phyloP scores from a whole-genome alignment of 305 asterid species.

The Fraxinus greggii region DNA sequence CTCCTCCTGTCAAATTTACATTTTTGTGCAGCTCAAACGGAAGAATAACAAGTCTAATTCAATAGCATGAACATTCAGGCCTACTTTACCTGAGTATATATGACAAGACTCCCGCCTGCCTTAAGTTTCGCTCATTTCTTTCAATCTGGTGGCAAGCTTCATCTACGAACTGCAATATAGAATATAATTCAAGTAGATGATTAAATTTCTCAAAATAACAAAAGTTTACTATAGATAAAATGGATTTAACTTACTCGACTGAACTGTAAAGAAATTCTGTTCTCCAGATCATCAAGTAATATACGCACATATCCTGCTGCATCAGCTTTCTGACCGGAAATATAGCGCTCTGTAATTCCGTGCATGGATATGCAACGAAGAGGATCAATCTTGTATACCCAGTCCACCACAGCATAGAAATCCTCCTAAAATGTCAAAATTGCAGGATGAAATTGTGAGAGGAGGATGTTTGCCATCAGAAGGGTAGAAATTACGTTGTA shows the following conservation, averaged over 20 bases:
- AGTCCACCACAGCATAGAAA: conserved; percentile 98
- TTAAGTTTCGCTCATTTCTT: conserved; percentile 86
- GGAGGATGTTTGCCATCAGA: conserved; percentile 13
- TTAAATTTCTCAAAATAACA: conserved; percentile 13
- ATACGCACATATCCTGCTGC: conserved; percentile 99
- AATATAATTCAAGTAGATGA: conserved; percentile 24
- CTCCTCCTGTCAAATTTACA: background rate
- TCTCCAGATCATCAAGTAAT: conserved; percentile 93
- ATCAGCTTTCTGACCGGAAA: conserved; percentile 97
- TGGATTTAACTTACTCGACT: conserved; percentile 62
- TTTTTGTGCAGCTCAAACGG: background rate
- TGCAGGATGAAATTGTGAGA: background rate
- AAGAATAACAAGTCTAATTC: background rate
- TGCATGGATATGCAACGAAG: conserved; percentile 99
- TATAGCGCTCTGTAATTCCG: conserved; percentile 92
- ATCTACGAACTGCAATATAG: conserved; percentile 82
- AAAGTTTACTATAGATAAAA: background rate
- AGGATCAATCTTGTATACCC: conserved; percentile 99
- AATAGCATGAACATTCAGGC: conserved; percentile 4
- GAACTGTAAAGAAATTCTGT: conserved; percentile 76
- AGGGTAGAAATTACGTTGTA: conserved; percentile 19
- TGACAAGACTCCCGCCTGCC: conserved; percentile 87
- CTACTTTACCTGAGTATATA: conserved; percentile 78
- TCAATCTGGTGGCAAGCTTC: conserved; percentile 99
- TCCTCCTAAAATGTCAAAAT: conserved; percentile 61